Conservation (phyloP, 139 green algal genomes). For the Mesostigma viride region DNA sequence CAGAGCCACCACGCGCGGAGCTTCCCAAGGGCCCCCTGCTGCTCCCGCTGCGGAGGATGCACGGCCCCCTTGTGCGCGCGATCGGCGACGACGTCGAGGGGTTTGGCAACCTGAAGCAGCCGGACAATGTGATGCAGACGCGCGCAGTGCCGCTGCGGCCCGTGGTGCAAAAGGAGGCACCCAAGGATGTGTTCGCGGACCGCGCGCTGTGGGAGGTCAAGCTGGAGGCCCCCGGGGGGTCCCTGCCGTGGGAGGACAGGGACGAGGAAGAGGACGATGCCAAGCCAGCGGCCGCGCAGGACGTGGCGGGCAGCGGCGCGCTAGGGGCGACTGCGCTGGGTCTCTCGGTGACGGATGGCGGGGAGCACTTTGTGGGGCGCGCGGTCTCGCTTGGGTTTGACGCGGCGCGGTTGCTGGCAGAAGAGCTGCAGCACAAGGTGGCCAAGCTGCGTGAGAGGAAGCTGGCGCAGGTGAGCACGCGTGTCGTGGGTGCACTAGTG, state of each 20-base stretch:
- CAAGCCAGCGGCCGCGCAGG: neutral
- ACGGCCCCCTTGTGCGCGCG: too few relatives aligned
- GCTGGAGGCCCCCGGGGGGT: neutral
- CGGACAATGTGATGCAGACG: conserved; percentile 6
- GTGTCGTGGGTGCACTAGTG: conserved; percentile 9
- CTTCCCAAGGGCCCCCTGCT: too few relatives aligned
- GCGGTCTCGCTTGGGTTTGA: neutral
- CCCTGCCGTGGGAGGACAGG: neutral
- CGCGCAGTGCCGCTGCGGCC: neutral
- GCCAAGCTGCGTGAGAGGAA: neutral
- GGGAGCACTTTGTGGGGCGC: neutral
- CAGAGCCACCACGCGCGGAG: too few relatives aligned
- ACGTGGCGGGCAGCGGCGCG: neutral
- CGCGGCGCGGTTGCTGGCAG: conserved; percentile 3
- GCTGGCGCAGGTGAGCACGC: too few relatives aligned
- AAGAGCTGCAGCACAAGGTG: conserved; percentile 3
- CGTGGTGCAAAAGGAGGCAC: neutral
- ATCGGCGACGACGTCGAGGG: conserved; percentile 2
- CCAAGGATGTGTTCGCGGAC: neutral
- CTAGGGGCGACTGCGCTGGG: neutral
- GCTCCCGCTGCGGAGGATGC: too few relatives aligned
- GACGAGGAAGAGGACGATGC: conserved; percentile 10
- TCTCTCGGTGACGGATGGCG: neutral
- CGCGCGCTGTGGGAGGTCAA: neutral
- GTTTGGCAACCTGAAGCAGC: neutral